These are phyloP conservation scores for Wickerhamiella kazuoi DNA, from an alignment of 805 yeast genomes.

Conservation along the genomic window DNA sequence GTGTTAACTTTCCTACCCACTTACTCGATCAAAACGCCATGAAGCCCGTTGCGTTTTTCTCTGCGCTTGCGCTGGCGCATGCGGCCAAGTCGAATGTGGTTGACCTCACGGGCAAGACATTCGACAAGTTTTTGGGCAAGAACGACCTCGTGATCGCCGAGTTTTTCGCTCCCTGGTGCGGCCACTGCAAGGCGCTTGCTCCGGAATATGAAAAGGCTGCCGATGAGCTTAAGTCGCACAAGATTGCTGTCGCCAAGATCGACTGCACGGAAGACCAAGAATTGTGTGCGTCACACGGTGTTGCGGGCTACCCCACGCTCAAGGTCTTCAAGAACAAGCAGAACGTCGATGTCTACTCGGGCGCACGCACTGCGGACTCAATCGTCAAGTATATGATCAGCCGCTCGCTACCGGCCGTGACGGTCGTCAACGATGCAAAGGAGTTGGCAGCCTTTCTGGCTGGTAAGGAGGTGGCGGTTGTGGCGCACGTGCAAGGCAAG, in stretches of 20 bases:
- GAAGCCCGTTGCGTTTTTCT: conserved; percentile 19
- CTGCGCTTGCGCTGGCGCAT: conserved; percentile 37
- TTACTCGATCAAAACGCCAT: neutral
- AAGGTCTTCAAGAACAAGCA: conserved; percentile 40
- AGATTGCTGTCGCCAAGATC: conserved; percentile 46
- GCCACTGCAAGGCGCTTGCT: conserved; percentile 45
- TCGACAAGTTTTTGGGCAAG: conserved; percentile 43
- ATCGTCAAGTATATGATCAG: conserved; percentile 66
- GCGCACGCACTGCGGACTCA: conserved; percentile 67
- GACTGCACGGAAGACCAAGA: conserved; percentile 71
- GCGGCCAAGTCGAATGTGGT: conserved; percentile 61
- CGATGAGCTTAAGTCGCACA: conserved; percentile 5
- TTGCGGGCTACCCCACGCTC: conserved; percentile 74
- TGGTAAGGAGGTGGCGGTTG: conserved; percentile 25
- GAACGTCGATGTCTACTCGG: conserved; percentile 49
- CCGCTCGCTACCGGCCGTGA: conserved; percentile 64
- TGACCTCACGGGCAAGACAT: conserved; percentile 49
- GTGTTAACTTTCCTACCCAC: too few species aligned
- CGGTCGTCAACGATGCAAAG: conserved; percentile 29
- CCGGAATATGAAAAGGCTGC: conserved; percentile 22
- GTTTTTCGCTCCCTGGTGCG: conserved; percentile 98
- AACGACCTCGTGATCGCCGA: conserved; percentile 72
- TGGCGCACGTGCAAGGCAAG: conserved; percentile 34
- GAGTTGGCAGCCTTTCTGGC: conserved; percentile 34
- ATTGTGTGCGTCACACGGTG: conserved; percentile 45